A percentile compares a stretch with the other conserved stretches of the same genome.
Evolutionary conservation across 208 protist species (phyloP).

Genomic region (Leishmania tarentolae): DNA sequence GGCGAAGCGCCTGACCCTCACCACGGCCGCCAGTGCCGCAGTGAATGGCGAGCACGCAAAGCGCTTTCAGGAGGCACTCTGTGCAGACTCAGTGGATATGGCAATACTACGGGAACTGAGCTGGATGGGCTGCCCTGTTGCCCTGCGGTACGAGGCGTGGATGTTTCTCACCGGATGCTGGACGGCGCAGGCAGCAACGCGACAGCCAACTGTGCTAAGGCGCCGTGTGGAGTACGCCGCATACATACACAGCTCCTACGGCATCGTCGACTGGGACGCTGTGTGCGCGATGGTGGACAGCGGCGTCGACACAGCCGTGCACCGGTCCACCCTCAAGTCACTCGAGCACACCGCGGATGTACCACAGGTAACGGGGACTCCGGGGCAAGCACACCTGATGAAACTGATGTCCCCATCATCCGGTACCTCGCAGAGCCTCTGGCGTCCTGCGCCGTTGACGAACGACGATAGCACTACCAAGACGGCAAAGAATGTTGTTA

Average conservation of each 20-base stretch:
- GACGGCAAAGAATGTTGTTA: background rate
- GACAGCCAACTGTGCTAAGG: conserved; percentile 40
- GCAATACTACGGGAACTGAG: conserved; percentile 50
- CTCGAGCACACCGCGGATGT: conserved; percentile 5
- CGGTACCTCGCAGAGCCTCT: background rate
- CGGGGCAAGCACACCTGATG: background rate
- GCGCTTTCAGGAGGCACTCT: conserved; percentile 35
- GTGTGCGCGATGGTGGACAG: conserved; percentile 46
- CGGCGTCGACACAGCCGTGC: conserved; percentile 31
- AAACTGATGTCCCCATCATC: background rate
- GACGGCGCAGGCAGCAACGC: conserved; percentile 39
- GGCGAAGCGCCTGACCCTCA: background rate
- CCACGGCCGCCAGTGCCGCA: background rate
- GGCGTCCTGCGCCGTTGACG: background rate
- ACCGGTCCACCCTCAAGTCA: conserved; percentile 30
- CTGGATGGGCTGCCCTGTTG: conserved; percentile 58
- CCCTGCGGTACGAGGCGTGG: conserved; percentile 62
- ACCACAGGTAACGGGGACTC: too few relatives aligned
- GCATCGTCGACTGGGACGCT: conserved; percentile 56
- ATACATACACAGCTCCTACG: conserved; percentile 57
- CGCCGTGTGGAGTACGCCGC: conserved; percentile 62
- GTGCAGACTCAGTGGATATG: conserved; percentile 36
- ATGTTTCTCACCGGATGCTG: conserved; percentile 60
- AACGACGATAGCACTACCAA: background rate
- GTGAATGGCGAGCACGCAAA: conserved; percentile 15